These are phyloP conservation scores for Elongisporangium undulatum DNA, from an alignment of 352 stramenopile species.

Conservation along the genomic window DNA sequence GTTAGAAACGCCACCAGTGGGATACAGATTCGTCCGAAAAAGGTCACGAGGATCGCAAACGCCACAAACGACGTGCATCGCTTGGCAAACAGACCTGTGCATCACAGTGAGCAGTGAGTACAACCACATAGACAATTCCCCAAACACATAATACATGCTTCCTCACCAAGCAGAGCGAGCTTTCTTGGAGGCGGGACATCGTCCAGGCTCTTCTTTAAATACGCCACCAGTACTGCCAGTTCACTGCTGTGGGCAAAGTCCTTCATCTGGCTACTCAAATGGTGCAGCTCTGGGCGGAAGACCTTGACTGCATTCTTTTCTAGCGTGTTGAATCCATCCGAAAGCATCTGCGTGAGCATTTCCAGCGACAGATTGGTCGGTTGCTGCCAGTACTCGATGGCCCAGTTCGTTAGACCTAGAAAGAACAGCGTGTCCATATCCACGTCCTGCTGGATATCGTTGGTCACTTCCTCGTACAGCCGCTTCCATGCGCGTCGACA, in stretches of 20 bases:
- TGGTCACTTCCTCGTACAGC: slow-evolving; percentile 37
- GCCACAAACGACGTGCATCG: slow-evolving; percentile 61
- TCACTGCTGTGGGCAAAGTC: slow-evolving; percentile 39
- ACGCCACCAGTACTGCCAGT: slow-evolving; percentile 49
- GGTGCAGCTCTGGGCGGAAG: slow-evolving; percentile 52
- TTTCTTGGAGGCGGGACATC: slow-evolving; percentile 39
- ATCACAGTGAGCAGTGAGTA: slow-evolving; percentile 2
- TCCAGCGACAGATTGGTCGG: slow-evolving; percentile 71
- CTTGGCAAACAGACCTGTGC: slow-evolving; percentile 46
- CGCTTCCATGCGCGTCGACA: slow-evolving; percentile 38
- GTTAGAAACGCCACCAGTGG: slow-evolving; percentile 55
- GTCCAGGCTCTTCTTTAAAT: slow-evolving; percentile 60
- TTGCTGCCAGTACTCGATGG: slow-evolving; percentile 80
- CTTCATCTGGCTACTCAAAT: slow-evolving; percentile 37
- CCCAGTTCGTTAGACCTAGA: slow-evolving; percentile 59
- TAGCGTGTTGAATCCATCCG: slow-evolving; percentile 47
- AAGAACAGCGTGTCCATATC: slow-evolving; percentile 72
- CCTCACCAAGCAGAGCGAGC: slow-evolving; percentile 24
- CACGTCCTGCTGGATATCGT: slow-evolving; percentile 55
- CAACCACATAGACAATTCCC: slow-evolving; percentile 1
- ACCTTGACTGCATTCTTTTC: slow-evolving; percentile 41
- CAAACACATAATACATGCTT: neutral
- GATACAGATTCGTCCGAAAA: slow-evolving; percentile 47
- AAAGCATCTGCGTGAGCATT: slow-evolving; percentile 58
- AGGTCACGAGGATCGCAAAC: slow-evolving; percentile 37